phyloP scores from a whole-genome alignment of 257 asterid genomes.

The Forsythia suspensa region DNA sequence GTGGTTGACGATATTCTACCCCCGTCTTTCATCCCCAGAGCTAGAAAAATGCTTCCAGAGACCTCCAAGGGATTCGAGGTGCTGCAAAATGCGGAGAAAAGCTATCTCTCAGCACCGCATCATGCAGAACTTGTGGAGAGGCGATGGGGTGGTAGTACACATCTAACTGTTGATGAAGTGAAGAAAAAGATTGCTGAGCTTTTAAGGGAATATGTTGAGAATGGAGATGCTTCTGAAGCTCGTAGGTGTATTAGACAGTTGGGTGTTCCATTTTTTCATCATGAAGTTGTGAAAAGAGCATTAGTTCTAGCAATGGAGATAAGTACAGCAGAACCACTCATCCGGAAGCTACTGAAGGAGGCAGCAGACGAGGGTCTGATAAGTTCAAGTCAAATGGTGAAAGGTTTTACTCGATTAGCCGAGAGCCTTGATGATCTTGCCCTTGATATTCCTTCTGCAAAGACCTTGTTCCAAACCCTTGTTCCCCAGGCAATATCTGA shows the following conservation, averaged over 20 bases:
- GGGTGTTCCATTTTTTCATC: constrained; percentile 94
- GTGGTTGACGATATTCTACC: constrained; percentile 97
- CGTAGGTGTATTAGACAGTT: constrained; percentile 86
- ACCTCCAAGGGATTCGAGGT: constrained; percentile 78
- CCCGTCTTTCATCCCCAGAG: constrained; percentile 87
- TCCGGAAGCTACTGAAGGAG: constrained; percentile 71
- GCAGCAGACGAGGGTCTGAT: constrained; percentile 94
- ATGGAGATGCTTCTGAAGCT: constrained; percentile 94
- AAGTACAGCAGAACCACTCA: constrained; percentile 60
- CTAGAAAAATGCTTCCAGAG: constrained; percentile 67
- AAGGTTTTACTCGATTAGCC: constrained; percentile 76
- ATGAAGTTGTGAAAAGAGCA: constrained; percentile 96
- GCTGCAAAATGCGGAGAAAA: constrained; percentile 59
- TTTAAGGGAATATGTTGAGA: constrained; percentile 80
- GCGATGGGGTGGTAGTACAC: constrained; percentile 99
- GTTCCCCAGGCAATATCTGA: constrained; percentile 81
- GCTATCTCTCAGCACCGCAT: constrained; percentile 97
- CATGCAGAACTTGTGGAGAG: constrained; percentile 97
- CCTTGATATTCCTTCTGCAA: constrained; percentile 95
- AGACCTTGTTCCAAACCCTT: constrained; percentile 46
- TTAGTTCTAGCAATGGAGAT: constrained; percentile 83
- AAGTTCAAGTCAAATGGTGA: constrained; percentile 91
- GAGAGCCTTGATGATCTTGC: constrained; percentile 97
- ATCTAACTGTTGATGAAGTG: constrained; percentile 84
- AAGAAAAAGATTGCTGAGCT: constrained; percentile 88